Base-by-base conservation (phyloP, 768 basidiomycete genomes). In the Pulveroboletus sp. region DNA sequence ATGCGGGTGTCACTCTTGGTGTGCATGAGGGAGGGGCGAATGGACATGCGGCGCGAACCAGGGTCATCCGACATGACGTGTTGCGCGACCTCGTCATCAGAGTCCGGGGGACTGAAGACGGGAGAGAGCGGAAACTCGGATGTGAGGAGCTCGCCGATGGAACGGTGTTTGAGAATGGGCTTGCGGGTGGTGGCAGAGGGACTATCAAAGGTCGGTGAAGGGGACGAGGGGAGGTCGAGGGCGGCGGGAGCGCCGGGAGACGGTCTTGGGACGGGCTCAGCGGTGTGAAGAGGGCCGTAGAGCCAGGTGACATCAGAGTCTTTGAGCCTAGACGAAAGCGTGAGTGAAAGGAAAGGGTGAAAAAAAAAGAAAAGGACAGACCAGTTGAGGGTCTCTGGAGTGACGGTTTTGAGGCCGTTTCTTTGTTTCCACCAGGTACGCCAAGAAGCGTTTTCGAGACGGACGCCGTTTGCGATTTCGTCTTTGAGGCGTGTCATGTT, bases 301-400 rank as follows among this genome's bases (percentile, higher is more conserved):
- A 99, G 81, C 95, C 95, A 99, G 2, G 96, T 99, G 34, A 98
- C 95, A 67, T 99, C 95, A 6, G 90, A 93, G 70, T 99, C 95
- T 70, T 99, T 99, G 61, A 99, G 83, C 95, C 95, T 98, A 73
- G 4, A 17, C 6, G 23, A 23, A 12, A 13, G 30, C 3, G 60
- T 65, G 34, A 67, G 53, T 32, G 8, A 42, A 6, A 46, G 34
- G 44, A 31, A 34, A 36, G 2, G 34, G 12, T 20, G 14, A 5
- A 22, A 11, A 29, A 6, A 44, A 13, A 17, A 31, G 20, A 39
- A 49, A 7, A 23, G n/a, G 61, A 69, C 87, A 62, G 63, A 97
- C 95, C 95, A 99, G 69, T 99, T 99, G 60, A 99, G 82, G 4
- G 94, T 96, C 75, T 99, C 96, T 50, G 95, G 95, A 22, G 85